Evolutionary conservation across 1,284 basidiomycete species (phyloP), one percentile per base, ranked within the genome.

Genomic region (Sparassis latifolia): DNA sequence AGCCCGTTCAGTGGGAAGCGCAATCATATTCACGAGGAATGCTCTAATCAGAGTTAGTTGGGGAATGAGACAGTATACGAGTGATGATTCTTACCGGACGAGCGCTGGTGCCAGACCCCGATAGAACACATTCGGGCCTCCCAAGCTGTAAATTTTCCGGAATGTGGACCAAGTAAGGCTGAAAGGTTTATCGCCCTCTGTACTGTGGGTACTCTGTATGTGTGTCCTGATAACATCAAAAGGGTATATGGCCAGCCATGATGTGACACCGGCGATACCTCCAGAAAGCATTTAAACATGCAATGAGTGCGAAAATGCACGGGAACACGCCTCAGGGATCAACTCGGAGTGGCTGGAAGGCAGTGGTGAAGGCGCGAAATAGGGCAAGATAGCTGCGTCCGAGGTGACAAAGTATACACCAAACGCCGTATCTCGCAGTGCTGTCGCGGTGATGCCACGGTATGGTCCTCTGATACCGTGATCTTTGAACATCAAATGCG

Each of bases 191-290:
- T 78, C 66, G 87, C 88, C 60, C 86, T 78, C 10, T 80, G 79
- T 9, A 42, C 45, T 63, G 44, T 50, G 55, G 43, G 60, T 61
- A 31, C 79, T 79, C 66, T 95, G 91, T 60, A 93, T 80, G 2
- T 90, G 79, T 4, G 92, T 93, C 70, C 94, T 94, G 56, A 93
- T 75, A 4, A 92, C 86, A 60, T 94, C 91, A 49, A 92, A 73
- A 1, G 89, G 88, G 67, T 93, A 92, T 0, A 89, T 92, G 1
- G 73, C 75, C 1, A 80, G 37, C 86, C 86, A 89, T 3, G 84
- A 83, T 12, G 74, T 75, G 28, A 85, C 70, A 2, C 91, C 91
- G 0, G 90, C 90, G 1, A 87, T 63, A 1, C 82, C 91, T n/a
- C 89, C 90, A 5, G 90, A 87, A 20, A 85, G 50, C 52, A 92